Percentiles rank a stretch among this genome's conserved stretches.
Conservation (phyloP, 2,329 filamentous ascomycete genomes). For the Dryadomyces quercivorus region DNA sequence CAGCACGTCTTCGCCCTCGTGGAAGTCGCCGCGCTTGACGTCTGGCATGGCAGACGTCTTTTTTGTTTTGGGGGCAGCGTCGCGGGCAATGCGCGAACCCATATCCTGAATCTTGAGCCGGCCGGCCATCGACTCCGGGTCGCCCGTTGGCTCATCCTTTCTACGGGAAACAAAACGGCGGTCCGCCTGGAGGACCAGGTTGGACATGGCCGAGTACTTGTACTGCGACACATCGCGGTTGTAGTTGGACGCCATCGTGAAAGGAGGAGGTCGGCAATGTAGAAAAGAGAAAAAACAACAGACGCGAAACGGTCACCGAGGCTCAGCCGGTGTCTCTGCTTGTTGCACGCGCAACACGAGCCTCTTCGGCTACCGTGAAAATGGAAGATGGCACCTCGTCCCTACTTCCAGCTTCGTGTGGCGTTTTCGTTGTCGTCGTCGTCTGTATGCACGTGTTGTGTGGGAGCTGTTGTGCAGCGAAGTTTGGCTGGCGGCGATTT, state of each 20-base stretch:
- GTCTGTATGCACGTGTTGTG: not conserved
- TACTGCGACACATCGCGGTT: conserved; percentile 85
- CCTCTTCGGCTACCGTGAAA: not conserved
- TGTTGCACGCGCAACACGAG: not conserved
- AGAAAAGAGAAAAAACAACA: not conserved
- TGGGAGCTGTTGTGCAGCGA: not conserved
- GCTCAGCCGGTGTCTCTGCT: not conserved
- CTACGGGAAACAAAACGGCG: conserved; percentile 86
- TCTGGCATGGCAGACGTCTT: conserved; percentile 56
- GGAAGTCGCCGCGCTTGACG: conserved; percentile 61
- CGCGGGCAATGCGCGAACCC: conserved; percentile 72
- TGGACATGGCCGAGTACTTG: conserved; percentile 99
- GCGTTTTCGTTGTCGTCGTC: not conserved
- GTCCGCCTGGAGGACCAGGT: conserved; percentile 99
- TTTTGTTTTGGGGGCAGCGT: conserved; percentile 69
- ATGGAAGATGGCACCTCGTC: not conserved
- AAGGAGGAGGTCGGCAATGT: not conserved
- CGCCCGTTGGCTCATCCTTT: conserved; percentile 89
- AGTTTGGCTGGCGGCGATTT: not conserved
- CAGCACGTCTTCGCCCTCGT: conserved; percentile 74
- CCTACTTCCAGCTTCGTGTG: not conserved
- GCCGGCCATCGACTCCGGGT: conserved; percentile 93
- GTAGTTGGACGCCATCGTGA: conserved; percentile 43
- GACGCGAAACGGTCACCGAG: not conserved
- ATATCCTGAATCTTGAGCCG: conserved; percentile 90